Evolutionary conservation across 2,329 filamentous ascomycete species (phyloP), one percentile per base, ranked within the genome.

Genomic region (Fusarium liriodendri): DNA sequence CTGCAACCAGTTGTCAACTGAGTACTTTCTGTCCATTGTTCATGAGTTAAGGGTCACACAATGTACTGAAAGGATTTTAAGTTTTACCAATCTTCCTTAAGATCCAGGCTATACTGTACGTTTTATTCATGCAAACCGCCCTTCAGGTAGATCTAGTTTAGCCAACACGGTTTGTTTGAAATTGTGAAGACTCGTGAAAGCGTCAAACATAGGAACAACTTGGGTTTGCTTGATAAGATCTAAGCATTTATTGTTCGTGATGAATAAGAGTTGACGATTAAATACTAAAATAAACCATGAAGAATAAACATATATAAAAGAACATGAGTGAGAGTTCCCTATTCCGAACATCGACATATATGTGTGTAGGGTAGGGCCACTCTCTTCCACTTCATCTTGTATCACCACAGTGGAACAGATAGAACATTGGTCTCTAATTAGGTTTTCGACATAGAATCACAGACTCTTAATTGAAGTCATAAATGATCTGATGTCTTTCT

Each of bases 181-280:
- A 45, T 22, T 1, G 10, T 14, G 2, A 50, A 29, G 16, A n/a
- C 16, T n/a, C 7, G 9, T 1, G 3, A 13, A n/a, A 0, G 10
- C 29, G 22, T 25, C 14, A 25, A 3, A 9, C 2, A 18, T 1
- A 10, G 8, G 18, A 25, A 16, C 1, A 5, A 18, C 22, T 5
- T 9, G 16, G 14, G 14, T 5, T 18, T 16, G 13, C 7, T 25
- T 14, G 11, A 45, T 1, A 45, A 27, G 25, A 27, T 27, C 25
- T 27, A 27, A 27, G 5, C 25, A 27, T 27, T 27, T 27, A 5
- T 27, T 27, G 25, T 5, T 27, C 25, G 25, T 6, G 25, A 27
- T 27, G 25, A 5, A 27, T 4, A 27, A 27, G 25, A 27, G 25
- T 27, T 27, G 3, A 27, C 5, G 25, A 5, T 27, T 27, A 27